Percentiles rank a stretch among this genome's conserved stretches.
Evolutionary conservation across 1,139 yeast genomes (phyloP).

Genomic region (Blastobotrys raffinosifermentans): DNA sequence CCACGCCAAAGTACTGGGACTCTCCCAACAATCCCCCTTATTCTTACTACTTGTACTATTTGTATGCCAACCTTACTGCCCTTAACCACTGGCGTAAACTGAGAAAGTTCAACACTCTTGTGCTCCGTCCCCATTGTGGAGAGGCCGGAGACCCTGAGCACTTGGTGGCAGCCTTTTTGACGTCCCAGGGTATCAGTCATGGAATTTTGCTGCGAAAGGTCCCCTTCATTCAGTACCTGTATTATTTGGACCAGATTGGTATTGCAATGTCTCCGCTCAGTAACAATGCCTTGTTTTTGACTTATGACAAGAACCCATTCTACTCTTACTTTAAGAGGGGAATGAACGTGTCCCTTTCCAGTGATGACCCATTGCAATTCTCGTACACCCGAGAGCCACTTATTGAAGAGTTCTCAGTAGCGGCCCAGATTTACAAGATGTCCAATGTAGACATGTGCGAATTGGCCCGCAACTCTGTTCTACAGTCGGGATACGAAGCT

Average conservation of each 20-base stretch:
- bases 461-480: conserved; percentile 72
- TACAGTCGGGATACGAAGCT: conserved; percentile 89
- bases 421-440: conserved; percentile 92
- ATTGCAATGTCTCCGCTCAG: conserved; percentile 99
- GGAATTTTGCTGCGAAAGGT: conserved; percentile 89
- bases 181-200: conserved; percentile 90
- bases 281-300: conserved; percentile 89
- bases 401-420: conserved; percentile 95
- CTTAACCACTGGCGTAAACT: conserved; percentile 74
- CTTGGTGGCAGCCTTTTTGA: conserved; percentile 79
- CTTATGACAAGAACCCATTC: conserved; percentile 94
- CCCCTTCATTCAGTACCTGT: conserved; percentile 90
- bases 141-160: conserved; percentile 99
- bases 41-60: conserved; percentile 84
- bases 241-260: conserved; percentile 90
- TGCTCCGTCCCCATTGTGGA: conserved; percentile 95
- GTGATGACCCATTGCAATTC: conserved; percentile 93
- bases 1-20: conserved; percentile 79
- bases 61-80: conserved; percentile 79
- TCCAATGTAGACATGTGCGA: conserved; percentile 97
- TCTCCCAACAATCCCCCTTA: conserved; percentile 86
- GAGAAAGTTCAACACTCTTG: conserved; percentile 79
- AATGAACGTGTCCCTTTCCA: conserved; percentile 81
- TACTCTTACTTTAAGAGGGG: conserved; percentile 87
- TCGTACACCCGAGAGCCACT: conserved; percentile 97